These are phyloP conservation scores for Cyberlindnera mycetangii DNA, from an alignment of 805 yeast species.

Conservation along the genomic window DNA sequence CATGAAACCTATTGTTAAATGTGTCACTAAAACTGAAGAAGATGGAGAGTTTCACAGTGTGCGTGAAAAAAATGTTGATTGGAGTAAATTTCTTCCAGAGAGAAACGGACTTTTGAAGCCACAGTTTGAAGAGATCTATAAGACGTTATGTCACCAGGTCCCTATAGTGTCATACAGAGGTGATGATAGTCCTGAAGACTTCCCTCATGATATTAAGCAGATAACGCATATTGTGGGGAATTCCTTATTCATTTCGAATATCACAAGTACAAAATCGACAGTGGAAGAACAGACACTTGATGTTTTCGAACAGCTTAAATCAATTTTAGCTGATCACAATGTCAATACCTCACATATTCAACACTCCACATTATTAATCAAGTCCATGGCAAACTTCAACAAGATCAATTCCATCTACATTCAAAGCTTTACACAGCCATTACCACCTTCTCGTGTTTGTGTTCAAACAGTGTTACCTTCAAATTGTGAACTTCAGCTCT, in stretches of 20 bases:
- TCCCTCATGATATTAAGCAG: conserved; percentile 7
- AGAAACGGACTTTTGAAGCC: conserved; percentile 35
- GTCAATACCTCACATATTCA: conserved; percentile 48
- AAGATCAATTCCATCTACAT: conserved; percentile 61
- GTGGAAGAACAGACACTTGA: conserved; percentile 45
- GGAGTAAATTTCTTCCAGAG: conserved; percentile 21
- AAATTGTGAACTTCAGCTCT: conserved; percentile 46
- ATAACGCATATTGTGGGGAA: conserved; percentile 20
- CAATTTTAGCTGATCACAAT: conserved; percentile 30
- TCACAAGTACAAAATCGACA: conserved; percentile 26
- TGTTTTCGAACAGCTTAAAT: conserved; percentile 44
- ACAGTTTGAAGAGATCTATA: conserved; percentile 37
- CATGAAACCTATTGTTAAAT: conserved; percentile 51
- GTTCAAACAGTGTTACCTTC: conserved; percentile 55
- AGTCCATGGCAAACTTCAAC: conserved; percentile 63
- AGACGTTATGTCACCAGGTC: conserved; percentile 3
- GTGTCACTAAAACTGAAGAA: conserved; percentile 36
- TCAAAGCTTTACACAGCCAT: conserved; percentile 49
- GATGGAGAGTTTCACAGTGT: conserved; percentile 23
- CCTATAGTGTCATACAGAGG: neutral
- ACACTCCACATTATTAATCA: conserved; percentile 56
- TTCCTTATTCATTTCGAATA: conserved; percentile 42
- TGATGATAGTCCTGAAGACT: neutral
- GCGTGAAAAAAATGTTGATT: conserved; percentile 18
- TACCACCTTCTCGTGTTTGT: conserved; percentile 90